Evolutionary conservation across 176 grass and related monocot genomes (phyloP).

Genomic region (Metroxylon sagu): DNA sequence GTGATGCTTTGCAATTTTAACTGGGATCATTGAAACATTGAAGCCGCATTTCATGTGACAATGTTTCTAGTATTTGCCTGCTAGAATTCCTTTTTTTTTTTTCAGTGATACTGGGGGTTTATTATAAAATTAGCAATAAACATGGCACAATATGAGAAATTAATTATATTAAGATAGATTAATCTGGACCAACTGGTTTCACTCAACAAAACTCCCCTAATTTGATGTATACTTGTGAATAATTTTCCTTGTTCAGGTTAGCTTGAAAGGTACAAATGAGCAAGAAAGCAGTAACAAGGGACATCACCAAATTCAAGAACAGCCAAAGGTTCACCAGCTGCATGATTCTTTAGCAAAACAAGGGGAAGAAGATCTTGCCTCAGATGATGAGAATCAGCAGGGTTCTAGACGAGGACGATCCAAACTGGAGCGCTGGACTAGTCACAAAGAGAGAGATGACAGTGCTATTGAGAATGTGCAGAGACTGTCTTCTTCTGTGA

Average conservation of each 20-base stretch:
- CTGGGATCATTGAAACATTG: too few relatives aligned
- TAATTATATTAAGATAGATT: too few relatives aligned
- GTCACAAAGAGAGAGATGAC: constrained; percentile 89
- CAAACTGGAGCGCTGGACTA: constrained; percentile 93
- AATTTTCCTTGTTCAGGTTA: constrained; percentile 8
- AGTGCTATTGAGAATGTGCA: constrained; percentile 31
- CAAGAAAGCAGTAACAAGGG: constrained; percentile 41
- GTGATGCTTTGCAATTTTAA: too few relatives aligned
- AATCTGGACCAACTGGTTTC: too few relatives aligned
- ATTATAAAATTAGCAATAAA: too few relatives aligned
- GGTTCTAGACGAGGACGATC: constrained; percentile 84
- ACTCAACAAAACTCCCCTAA: too few relatives aligned
- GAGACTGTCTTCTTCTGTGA: constrained; percentile 23
- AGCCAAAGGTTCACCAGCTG: constrained; percentile 18
- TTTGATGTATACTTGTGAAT: constrained; percentile 13
- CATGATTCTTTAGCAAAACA: constrained; percentile 41
- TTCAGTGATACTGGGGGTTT: too few relatives aligned
- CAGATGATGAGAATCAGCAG: constrained; percentile 63
- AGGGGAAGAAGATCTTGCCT: constrained; percentile 51
- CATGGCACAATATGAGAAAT: too few relatives aligned
- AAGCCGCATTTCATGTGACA: too few relatives aligned
- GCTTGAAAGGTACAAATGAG: constrained; percentile 31
- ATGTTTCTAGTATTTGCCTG: too few relatives aligned
- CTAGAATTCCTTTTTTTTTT: too few relatives aligned
- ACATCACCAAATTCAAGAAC: constrained; percentile 24